phyloP scores from a whole-genome alignment of 192 early-diverging fungal species.

The Backusella psychrophila region DNA sequence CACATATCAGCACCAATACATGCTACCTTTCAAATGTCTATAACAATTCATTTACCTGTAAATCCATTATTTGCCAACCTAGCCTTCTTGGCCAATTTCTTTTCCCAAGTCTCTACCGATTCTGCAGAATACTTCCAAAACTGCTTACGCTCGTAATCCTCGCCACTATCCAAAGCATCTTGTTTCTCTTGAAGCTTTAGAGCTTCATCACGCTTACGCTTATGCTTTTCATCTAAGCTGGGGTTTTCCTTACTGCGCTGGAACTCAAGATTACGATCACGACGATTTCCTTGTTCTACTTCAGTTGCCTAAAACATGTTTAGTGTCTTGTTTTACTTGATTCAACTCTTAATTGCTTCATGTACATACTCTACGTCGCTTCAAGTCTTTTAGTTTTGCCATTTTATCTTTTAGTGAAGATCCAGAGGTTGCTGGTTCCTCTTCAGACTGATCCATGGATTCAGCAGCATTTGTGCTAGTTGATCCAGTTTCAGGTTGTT shows the following conservation, averaged over 20 bases:
- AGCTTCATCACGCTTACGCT: conserved; percentile 71
- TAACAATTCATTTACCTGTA: conserved; percentile 51
- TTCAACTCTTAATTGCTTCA: background rate
- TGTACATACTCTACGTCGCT: conserved; percentile 41
- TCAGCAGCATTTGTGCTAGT: background rate
- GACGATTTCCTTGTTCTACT: conserved; percentile 64
- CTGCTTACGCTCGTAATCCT: conserved; percentile 81
- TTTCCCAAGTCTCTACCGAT: conserved; percentile 81
- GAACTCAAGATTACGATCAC: conserved; percentile 73
- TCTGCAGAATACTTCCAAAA: conserved; percentile 86
- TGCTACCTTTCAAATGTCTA: background rate
- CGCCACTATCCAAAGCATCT: conserved; percentile 64
- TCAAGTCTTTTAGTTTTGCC: conserved; percentile 45
- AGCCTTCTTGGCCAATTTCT: conserved; percentile 71
- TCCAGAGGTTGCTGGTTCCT: background rate
- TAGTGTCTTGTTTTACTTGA: background rate
- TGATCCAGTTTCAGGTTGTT: background rate
- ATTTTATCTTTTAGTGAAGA: conserved; percentile 37
- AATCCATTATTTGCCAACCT: conserved; percentile 73
- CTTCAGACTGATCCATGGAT: background rate
- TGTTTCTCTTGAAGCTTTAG: conserved; percentile 63
- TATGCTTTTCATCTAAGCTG: conserved; percentile 56
- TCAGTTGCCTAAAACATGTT: conserved; percentile 27
- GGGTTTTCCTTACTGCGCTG: conserved; percentile 70
- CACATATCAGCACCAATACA: background rate